Percentiles rank a stretch among this genome's conserved stretches.
Evolutionary conservation across 1,284 basidiomycete genomes (phyloP).

Genomic region (Bjerkandera adusta): DNA sequence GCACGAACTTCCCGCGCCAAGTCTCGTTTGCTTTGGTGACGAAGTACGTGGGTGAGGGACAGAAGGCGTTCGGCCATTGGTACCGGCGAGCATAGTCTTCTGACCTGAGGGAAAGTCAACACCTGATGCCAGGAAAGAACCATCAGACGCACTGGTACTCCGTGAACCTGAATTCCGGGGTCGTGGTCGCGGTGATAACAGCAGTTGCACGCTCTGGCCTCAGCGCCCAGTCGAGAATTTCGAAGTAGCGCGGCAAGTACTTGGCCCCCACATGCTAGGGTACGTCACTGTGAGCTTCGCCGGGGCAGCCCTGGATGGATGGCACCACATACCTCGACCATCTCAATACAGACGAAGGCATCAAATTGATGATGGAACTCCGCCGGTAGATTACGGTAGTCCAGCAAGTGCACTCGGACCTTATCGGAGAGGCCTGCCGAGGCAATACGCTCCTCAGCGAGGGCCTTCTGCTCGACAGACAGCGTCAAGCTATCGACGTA

Average conservation of each 20-base stretch:
- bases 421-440: constrained; percentile 34
- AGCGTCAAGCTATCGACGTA: constrained; percentile 48
- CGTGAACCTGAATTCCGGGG: constrained; percentile 39
- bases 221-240: constrained; percentile 41
- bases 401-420: constrained; percentile 46
- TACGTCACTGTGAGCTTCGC: not conserved
- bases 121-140: not conserved
- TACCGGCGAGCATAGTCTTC: constrained; percentile 46
- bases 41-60: constrained; percentile 37
- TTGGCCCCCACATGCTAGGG: constrained; percentile 16
- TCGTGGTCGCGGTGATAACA: constrained; percentile 50
- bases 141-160: constrained; percentile 22
- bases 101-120: constrained; percentile 24
- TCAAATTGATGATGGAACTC: constrained; percentile 40
- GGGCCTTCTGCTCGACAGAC: constrained; percentile 43
- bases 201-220: constrained; percentile 38
- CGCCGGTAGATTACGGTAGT: constrained; percentile 39
- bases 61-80: constrained; percentile 46
- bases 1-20: constrained; percentile 33
- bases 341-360: constrained; percentile 46
- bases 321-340: constrained; percentile 46
- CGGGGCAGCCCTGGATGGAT: constrained; percentile 6
- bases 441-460: constrained; percentile 42
- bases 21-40: constrained; percentile 28
- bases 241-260: constrained; percentile 27